Evolutionary conservation across 2,329 filamentous ascomycete genomes (phyloP).

Genomic region (Arthroderma sp.): DNA sequence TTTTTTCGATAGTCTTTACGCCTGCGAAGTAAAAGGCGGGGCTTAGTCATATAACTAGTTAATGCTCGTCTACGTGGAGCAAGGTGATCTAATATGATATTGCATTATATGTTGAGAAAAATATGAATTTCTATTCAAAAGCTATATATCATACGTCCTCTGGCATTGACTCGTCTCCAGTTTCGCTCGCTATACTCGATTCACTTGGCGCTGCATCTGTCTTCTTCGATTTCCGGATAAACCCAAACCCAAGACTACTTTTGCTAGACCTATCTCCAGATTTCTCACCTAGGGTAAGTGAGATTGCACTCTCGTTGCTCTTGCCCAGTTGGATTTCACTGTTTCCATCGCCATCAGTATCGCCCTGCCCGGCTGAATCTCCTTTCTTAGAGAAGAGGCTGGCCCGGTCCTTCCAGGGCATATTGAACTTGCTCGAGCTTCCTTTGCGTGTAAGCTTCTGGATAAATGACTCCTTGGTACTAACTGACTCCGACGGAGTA

Average conservation of each 20-base stretch:
- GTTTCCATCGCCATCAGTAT: slow-evolving; percentile 34
- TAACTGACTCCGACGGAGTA: slow-evolving; percentile 30
- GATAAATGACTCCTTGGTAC: slow-evolving; percentile 39
- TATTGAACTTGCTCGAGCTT: slow-evolving; percentile 40
- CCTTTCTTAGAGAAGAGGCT: slow-evolving; percentile 37
- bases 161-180: slow-evolving; percentile 32
- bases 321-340: slow-evolving; percentile 33
- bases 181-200: slow-evolving; percentile 33
- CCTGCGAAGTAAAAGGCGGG: not conserved
- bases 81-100: not conserved
- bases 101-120: not conserved
- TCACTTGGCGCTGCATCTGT: slow-evolving; percentile 33
- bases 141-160: slow-evolving; percentile 20
- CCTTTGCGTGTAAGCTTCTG: slow-evolving; percentile 42
- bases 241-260: slow-evolving; percentile 35
- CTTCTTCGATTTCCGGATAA: slow-evolving; percentile 37
- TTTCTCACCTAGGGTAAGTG: slow-evolving; percentile 22
- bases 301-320: slow-evolving; percentile 33
- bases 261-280: slow-evolving; percentile 34
- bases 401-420: slow-evolving; percentile 40
- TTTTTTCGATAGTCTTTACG: no score
- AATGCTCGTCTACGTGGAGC: no score
- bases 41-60: not conserved
- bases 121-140: slow-evolving; percentile 1
- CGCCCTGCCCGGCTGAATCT: slow-evolving; percentile 28